Base-by-base conservation (phyloP, 192 early-diverging fungal genomes). In the Irineochytrium annulatum region DNA sequence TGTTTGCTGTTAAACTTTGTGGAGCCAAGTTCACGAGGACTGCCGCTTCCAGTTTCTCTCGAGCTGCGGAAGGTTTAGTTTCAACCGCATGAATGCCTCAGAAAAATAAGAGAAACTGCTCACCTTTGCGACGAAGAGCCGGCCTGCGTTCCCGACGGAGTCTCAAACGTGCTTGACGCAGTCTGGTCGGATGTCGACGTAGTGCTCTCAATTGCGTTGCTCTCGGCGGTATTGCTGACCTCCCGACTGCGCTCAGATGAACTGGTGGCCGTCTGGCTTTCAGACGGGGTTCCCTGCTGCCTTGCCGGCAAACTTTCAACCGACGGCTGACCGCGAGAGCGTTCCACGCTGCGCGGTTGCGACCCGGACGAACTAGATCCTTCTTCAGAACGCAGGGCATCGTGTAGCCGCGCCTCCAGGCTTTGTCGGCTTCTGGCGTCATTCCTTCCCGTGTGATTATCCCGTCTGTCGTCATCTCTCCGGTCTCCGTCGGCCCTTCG, bases 401-500 rank as follows among this genome's bases (percentile, higher is more conserved):
- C n/a, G 39, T n/a, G 14, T 13, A 43, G 39, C 39, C 14, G 14
- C 39, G 39, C 14, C 39, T 13, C 14, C 39, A 43, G 14, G 39
- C 19, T 26, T 57, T 5, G 55, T 11, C 0, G 14, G 35, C n/a
- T 46, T 17, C 4, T 41, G 35, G 34, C 55, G n/a, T n/a, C 31
- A 8, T 41, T 43, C 8, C 34, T 43, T n/a, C 53, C 60, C 19
- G 33, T 24, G n/a, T 62, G 49, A 20, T 52, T 51, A 20, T 57
- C 55, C 5, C 24, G n/a, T 11, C 44, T 28, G 43, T 28, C 58
- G 13, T 56, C 53, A 45, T 63, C 62, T 28, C 48, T 52, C 28
- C 62, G 54, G 52, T 63, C 37, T 17, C 43, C 62, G 13, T 52
- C 62, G 17, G 31, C 43, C 16, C 56, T 41, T 30, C 52, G 56